Conservation (phyloP, 2,329 filamentous ascomycete genomes). For the Trichophyton rubrum region DNA sequence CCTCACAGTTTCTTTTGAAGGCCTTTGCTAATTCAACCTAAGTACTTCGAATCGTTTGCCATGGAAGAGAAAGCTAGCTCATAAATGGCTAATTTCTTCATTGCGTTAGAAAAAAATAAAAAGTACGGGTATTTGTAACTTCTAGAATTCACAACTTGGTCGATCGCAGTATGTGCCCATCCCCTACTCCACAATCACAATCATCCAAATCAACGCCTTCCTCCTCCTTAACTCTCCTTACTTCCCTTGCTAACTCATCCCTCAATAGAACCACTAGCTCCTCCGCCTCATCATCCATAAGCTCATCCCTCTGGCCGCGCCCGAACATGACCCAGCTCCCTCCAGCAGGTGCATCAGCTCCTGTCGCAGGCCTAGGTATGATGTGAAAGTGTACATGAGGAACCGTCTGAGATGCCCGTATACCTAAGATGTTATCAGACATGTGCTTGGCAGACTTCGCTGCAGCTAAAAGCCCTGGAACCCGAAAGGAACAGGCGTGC, state of each 20-base stretch:
- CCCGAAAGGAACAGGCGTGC: too few relatives aligned
- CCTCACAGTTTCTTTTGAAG: not conserved
- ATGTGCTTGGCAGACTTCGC: not conserved
- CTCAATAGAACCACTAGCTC: slow-evolving; percentile 27
- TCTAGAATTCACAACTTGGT: not conserved
- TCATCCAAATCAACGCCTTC: slow-evolving; percentile 28
- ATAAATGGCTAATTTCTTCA: not conserved
- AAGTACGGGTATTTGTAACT: not conserved
- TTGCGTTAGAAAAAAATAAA: not conserved
- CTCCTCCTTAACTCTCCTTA: slow-evolving; percentile 23
- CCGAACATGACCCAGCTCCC: slow-evolving; percentile 36
- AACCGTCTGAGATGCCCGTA: slow-evolving; percentile 80
- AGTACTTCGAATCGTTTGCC: slow-evolving; percentile 2
- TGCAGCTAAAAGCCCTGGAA: not conserved
- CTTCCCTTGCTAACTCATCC: slow-evolving; percentile 26
- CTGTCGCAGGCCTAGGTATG: slow-evolving; percentile 58
- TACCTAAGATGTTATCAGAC: slow-evolving; percentile 36
- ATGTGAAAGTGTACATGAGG: slow-evolving; percentile 91
- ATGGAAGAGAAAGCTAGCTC: not conserved
- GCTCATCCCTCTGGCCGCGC: slow-evolving; percentile 34
- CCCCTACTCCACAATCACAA: slow-evolving; percentile 4
- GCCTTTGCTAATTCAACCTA: not conserved
- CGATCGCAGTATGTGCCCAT: not conserved
- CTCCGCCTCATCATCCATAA: slow-evolving; percentile 36
- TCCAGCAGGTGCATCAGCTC: slow-evolving; percentile 15